Conservation (phyloP, 1,284 basidiomycete species). For the Cutaneotrichosporon cutaneum region DNA sequence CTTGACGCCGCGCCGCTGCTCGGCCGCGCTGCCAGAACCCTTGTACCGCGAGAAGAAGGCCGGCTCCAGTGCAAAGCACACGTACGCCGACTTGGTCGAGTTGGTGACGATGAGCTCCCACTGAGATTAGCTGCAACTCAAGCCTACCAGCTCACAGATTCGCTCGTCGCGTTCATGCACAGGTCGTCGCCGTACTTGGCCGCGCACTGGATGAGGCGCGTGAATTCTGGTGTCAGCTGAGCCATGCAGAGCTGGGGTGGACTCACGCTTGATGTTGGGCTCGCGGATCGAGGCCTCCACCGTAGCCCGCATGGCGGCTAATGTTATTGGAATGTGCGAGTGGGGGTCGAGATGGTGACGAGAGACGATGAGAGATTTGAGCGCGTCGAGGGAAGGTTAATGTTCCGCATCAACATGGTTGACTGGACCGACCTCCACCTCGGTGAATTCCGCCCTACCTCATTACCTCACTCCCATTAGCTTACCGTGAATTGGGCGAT, state of each 20-base stretch:
- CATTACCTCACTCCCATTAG: too few species aligned
- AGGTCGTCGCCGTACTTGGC: slow-evolving; percentile 52
- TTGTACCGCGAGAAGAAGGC: slow-evolving; percentile 46
- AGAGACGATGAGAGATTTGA: background rate
- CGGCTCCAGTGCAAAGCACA: slow-evolving; percentile 43
- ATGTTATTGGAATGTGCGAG: background rate
- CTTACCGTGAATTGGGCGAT: background rate
- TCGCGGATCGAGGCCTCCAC: slow-evolving; percentile 45
- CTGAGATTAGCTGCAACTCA: slow-evolving; percentile 24
- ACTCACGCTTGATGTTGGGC: slow-evolving; percentile 36
- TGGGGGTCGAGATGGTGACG: background rate
- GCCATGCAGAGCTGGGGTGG: slow-evolving; percentile 34
- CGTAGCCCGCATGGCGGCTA: background rate
- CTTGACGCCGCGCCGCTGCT: slow-evolving; percentile 41
- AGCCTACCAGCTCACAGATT: slow-evolving; percentile 28
- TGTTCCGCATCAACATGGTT: slow-evolving; percentile 2
- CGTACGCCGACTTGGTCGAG: slow-evolving; percentile 49
- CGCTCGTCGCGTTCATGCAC: slow-evolving; percentile 43
- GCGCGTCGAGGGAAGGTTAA: background rate
- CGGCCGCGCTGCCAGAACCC: slow-evolving; percentile 26
- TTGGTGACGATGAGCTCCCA: slow-evolving; percentile 51
- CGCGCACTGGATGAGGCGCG: slow-evolving; percentile 48
- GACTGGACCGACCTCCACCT: slow-evolving; percentile 5
- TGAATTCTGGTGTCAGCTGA: slow-evolving; percentile 53
- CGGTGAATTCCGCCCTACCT: background rate